Evolutionary conservation across 2,329 filamentous ascomycete species (phyloP).

Genomic region (Sclerotinia minor): DNA sequence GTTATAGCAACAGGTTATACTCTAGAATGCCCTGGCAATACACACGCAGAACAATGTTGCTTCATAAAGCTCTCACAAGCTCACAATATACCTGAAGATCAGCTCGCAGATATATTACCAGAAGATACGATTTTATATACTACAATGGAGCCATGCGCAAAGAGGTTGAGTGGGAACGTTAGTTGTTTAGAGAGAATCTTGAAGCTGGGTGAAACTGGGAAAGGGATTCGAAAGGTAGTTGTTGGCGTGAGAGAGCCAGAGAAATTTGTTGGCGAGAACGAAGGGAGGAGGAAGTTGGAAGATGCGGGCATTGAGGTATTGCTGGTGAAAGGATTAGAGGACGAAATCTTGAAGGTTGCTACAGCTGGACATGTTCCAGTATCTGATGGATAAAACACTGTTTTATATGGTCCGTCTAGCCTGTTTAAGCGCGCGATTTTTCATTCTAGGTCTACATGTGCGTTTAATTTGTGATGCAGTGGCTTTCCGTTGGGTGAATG

Average conservation of each 20-base stretch:
- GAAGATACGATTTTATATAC: constrained; percentile 72
- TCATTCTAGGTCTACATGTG: neutral
- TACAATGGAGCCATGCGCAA: constrained; percentile 84
- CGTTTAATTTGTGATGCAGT: too few relatives aligned
- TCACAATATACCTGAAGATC: constrained; percentile 53
- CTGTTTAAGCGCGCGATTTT: neutral
- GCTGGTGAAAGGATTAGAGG: constrained; percentile 72
- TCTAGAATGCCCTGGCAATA: constrained; percentile 86
- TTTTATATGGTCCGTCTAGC: neutral
- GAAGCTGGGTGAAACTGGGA: constrained; percentile 45
- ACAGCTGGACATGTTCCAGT: constrained; percentile 68
- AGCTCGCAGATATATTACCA: constrained; percentile 53
- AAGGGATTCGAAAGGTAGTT: constrained; percentile 70
- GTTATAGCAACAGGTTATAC: constrained; percentile 85
- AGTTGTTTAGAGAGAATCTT: constrained; percentile 81
- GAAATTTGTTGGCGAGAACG: constrained; percentile 83
- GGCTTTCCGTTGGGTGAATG: neutral
- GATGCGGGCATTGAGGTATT: constrained; percentile 72
- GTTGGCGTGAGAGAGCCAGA: constrained; percentile 87
- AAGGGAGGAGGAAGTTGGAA: constrained; percentile 68
- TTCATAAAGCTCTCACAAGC: constrained; percentile 67
- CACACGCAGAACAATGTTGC: constrained; percentile 93
- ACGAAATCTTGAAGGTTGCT: constrained; percentile 77
- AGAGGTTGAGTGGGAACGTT: constrained; percentile 70
- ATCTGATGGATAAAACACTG: neutral